Conservation (phyloP, 2,329 filamentous ascomycete species). For the Beauveria scarabaeidicola region DNA sequence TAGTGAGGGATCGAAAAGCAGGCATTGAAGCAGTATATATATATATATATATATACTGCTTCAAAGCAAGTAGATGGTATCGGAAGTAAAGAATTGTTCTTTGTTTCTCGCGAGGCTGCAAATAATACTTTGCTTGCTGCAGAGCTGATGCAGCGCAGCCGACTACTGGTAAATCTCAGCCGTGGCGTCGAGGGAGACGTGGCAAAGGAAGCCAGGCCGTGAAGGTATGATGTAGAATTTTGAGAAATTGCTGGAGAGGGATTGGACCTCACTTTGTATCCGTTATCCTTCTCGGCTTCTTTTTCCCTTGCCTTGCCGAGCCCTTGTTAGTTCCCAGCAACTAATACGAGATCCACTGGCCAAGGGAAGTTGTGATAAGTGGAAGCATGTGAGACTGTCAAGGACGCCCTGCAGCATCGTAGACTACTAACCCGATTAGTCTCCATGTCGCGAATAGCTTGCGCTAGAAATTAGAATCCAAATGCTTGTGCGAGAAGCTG, state of each 20-base stretch:
- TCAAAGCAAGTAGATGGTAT: not conserved
- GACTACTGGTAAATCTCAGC: not conserved
- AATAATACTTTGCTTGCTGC: not conserved
- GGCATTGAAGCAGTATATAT: not conserved
- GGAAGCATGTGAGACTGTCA: not conserved
- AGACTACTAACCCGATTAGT: constrained; percentile 1
- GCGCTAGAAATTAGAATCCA: not conserved
- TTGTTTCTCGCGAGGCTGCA: not conserved
- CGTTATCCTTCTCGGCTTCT: no score
- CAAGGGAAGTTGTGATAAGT: no score
- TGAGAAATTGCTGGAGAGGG: no score
- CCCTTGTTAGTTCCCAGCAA: no score
- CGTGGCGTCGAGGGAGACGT: not conserved
- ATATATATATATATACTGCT: not conserved
- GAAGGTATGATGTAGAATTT: no score
- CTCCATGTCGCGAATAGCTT: constrained; percentile 4
- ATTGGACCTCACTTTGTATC: no score
- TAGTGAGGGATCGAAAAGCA: not conserved
- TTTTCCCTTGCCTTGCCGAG: no score
- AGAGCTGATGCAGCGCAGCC: no score
- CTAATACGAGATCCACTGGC: no score
- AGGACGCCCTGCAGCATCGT: no score
- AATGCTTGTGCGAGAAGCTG: not conserved
- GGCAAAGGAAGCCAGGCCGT: not conserved
- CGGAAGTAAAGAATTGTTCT: not conserved